Conservation (phyloP, 2,329 filamentous ascomycete genomes). For the Allantophomopsis lycopodina region DNA sequence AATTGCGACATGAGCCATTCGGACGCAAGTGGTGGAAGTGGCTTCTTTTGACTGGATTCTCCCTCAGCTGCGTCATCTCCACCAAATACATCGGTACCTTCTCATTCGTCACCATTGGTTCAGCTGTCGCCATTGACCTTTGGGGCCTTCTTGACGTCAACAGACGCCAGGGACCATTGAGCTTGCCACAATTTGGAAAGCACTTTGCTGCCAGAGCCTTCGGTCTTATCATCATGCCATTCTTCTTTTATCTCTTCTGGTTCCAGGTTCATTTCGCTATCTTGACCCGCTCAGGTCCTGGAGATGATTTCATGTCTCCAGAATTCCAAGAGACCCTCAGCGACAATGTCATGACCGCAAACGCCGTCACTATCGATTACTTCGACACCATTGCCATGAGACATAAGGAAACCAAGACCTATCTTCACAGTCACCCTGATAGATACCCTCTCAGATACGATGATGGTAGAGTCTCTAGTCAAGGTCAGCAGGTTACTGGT, state of each 20-base stretch:
- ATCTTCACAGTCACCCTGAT: conserved; percentile 85
- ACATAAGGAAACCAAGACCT: conserved; percentile 96
- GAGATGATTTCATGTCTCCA: conserved; percentile 97
- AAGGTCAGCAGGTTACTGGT: conserved; percentile 94
- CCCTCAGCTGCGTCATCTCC: conserved; percentile 92
- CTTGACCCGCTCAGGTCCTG: conserved; percentile 75
- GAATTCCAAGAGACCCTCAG: conserved; percentile 95
- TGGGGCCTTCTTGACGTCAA: conserved; percentile 92
- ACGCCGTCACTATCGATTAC: conserved; percentile 77
- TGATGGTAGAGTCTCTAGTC: conserved; percentile 91
- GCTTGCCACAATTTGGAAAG: conserved; percentile 66
- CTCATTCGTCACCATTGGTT: conserved; percentile 93
- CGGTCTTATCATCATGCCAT: conserved; percentile 78
- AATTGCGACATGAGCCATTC: conserved; percentile 79
- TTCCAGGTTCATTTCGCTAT: conserved; percentile 98
- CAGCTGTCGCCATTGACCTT: conserved; percentile 83
- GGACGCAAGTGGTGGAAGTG: conserved; percentile 99
- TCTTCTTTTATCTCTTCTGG: conserved; percentile 98
- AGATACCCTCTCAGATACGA: conserved; percentile 90
- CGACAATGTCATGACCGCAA: conserved; percentile 85
- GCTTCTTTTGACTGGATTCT: conserved; percentile 88
- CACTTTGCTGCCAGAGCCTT: conserved; percentile 83
- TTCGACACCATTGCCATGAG: conserved; percentile 76
- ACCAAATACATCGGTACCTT: conserved; percentile 97
- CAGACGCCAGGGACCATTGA: conserved; percentile 68